Evolutionary conservation across 2,329 filamentous ascomycete genomes (phyloP).

Genomic region (Sarocladium brachiariae): DNA sequence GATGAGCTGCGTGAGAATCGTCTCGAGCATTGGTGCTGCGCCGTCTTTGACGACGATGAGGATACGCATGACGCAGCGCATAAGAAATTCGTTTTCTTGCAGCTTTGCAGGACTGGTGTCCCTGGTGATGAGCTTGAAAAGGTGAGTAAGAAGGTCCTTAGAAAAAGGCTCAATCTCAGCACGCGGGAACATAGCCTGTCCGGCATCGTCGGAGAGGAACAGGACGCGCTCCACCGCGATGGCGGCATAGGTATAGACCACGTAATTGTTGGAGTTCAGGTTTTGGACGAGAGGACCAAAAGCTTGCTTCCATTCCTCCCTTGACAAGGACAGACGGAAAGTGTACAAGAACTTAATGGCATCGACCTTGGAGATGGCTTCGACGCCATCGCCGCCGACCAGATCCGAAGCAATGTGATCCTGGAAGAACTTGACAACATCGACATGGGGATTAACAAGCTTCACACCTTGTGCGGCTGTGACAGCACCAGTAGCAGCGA

Average conservation of each 20-base stretch:
- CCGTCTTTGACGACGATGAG: conserved; percentile 88
- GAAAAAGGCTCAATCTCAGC: conserved; percentile 73
- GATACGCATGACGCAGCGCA: conserved; percentile 98
- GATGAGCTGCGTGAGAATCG: conserved; percentile 75
- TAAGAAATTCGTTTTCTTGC: conserved; percentile 97
- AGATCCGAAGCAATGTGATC: conserved; percentile 87
- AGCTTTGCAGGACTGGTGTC: conserved; percentile 82
- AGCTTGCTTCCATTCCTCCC: conserved; percentile 84
- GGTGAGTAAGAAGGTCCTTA: conserved; percentile 78
- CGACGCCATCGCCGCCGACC: conserved; percentile 57
- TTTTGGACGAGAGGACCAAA: conserved; percentile 89
- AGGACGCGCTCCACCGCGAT: conserved; percentile 94
- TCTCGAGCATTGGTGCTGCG: conserved; percentile 65
- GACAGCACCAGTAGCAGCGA: conserved; percentile 84
- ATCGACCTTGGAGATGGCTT: conserved; percentile 91
- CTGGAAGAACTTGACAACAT: conserved; percentile 93
- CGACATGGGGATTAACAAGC: conserved; percentile 77
- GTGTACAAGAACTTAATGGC: conserved; percentile 97
- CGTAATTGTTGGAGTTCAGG: conserved; percentile 82
- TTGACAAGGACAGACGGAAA: conserved; percentile 90
- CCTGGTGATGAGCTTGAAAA: conserved; percentile 87
- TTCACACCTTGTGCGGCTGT: conserved; percentile 87
- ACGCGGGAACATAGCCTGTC: conserved; percentile 72
- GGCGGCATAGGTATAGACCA: conserved; percentile 94
- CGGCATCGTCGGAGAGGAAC: conserved; percentile 69